Percentiles rank a stretch among this genome's conserved stretches.
phyloP scores from a whole-genome alignment of 129 eudicot genomes.

The Kitagawia praeruptora region DNA sequence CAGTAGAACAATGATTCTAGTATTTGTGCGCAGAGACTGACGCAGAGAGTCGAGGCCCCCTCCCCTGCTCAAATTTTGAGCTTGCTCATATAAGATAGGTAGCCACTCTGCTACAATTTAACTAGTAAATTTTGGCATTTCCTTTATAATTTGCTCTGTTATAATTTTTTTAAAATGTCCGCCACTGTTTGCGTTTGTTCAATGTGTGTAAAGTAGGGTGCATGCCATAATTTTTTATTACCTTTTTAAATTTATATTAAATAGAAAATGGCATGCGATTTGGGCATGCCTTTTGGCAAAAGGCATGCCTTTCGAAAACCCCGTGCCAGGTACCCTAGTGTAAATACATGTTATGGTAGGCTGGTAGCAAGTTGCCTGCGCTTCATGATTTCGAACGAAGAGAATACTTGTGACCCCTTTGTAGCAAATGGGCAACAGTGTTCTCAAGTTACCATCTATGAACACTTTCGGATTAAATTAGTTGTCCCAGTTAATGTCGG shows the following conservation, averaged over 20 bases:
- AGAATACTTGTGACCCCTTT: background rate
- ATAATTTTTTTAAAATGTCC: background rate
- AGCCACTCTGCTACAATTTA: background rate
- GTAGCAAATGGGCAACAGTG: background rate
- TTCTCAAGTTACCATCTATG: background rate
- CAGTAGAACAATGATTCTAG: too few species aligned
- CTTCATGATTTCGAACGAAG: background rate
- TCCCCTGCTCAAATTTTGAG: too few species aligned
- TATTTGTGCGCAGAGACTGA: too few species aligned
- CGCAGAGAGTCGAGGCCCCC: too few species aligned
- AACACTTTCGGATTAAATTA: background rate
- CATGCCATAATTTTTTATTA: too few species aligned
- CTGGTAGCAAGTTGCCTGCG: conserved; percentile 5
- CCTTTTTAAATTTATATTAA: too few species aligned
- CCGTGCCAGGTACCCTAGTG: too few species aligned
- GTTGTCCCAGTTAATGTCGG: conserved; percentile 33
- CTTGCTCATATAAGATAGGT: background rate
- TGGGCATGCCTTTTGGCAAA: too few species aligned
- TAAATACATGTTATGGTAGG: background rate
- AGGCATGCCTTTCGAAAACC: too few species aligned
- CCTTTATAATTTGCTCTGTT: background rate
- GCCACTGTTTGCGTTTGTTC: background rate
- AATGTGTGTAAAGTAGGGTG: background rate
- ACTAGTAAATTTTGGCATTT: background rate
- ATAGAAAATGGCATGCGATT: too few species aligned